Conservation (phyloP, 495 filamentous ascomycete genomes). For the Umbilicaria muhlenbergii region DNA sequence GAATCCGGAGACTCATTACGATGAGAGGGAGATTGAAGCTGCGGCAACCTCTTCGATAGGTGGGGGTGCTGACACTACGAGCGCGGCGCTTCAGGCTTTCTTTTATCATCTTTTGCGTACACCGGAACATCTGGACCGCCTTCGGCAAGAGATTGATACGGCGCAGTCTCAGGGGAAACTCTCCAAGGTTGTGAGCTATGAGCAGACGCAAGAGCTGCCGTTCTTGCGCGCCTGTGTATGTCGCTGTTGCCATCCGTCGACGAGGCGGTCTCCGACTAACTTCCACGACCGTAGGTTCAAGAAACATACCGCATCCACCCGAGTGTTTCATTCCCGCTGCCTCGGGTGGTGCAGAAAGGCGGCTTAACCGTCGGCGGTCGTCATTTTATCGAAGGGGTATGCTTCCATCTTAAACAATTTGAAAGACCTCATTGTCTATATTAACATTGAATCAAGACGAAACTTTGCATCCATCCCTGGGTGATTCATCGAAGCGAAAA, state of each 20-base stretch:
- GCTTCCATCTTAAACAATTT: slow-evolving; percentile 3
- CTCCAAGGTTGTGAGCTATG: slow-evolving; percentile 14
- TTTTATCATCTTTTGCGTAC: slow-evolving; percentile 17
- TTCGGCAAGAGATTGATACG: slow-evolving; percentile 23
- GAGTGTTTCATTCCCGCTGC: slow-evolving; percentile 14
- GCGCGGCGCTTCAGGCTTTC: slow-evolving; percentile 22
- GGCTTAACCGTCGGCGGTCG: slow-evolving; percentile 18
- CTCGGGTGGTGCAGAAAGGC: slow-evolving; percentile 16
- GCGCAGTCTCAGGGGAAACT: slow-evolving; percentile 15
- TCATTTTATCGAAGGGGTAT: slow-evolving; percentile 24
- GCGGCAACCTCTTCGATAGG: slow-evolving; percentile 24
- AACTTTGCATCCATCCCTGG: slow-evolving; percentile 29
- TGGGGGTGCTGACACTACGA: slow-evolving; percentile 31
- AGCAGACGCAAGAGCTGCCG: slow-evolving; percentile 16
- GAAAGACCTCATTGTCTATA: not conserved
- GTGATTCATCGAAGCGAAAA: slow-evolving; percentile 26
- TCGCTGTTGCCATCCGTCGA: not conserved
- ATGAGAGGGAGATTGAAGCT: slow-evolving; percentile 24
- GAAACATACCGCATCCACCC: slow-evolving; percentile 35
- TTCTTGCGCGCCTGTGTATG: slow-evolving; percentile 25
- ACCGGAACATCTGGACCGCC: slow-evolving; percentile 16
- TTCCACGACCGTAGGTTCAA: slow-evolving; percentile 19
- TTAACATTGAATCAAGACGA: slow-evolving; percentile 12
- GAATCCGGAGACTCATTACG: slow-evolving; percentile 23
- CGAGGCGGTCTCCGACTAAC: too few relatives aligned